Conservation (phyloP, 2,329 filamentous ascomycete genomes). For the Fusarium zealandicum region DNA sequence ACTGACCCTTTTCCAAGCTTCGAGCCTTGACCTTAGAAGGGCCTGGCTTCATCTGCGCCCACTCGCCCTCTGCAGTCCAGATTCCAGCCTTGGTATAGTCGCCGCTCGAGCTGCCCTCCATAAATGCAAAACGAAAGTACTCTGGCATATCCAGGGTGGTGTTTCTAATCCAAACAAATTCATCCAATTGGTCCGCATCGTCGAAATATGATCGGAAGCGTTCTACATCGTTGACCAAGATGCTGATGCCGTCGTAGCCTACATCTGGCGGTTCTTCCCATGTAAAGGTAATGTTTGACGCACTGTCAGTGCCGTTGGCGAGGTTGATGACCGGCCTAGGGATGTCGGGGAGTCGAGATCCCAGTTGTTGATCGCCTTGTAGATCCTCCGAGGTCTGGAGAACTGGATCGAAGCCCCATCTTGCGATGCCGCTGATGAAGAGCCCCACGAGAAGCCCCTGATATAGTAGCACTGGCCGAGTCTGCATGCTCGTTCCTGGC, state of each 20-base stretch:
- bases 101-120: slow-evolving; percentile 68
- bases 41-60: slow-evolving; percentile 70
- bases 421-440: slow-evolving; percentile 88
- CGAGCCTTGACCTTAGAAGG: slow-evolving; percentile 56
- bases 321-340: slow-evolving; percentile 56
- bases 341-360: slow-evolving; percentile 66
- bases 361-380: slow-evolving; percentile 70
- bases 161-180: slow-evolving; percentile 68
- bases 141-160: slow-evolving; percentile 59
- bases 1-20: slow-evolving; percentile 34
- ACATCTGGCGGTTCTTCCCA: slow-evolving; percentile 56
- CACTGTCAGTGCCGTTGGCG: slow-evolving; percentile 46
- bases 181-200: slow-evolving; percentile 52
- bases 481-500: slow-evolving; percentile 88
- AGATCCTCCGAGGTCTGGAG: slow-evolving; percentile 81
- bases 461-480: slow-evolving; percentile 81
- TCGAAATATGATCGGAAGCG: slow-evolving; percentile 76
- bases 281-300: slow-evolving; percentile 71
- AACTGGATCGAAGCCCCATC: slow-evolving; percentile 92
- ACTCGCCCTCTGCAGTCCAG: slow-evolving; percentile 70
- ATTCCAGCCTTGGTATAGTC: slow-evolving; percentile 80
- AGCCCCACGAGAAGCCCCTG: slow-evolving; percentile 89
- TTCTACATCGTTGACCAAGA: slow-evolving; percentile 87
- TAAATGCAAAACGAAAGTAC: slow-evolving; percentile 80
- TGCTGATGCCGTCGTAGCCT: slow-evolving; percentile 76